phyloP scores from a whole-genome alignment of 176 grass and related monocot genomes.

The Zoysia japonica region DNA sequence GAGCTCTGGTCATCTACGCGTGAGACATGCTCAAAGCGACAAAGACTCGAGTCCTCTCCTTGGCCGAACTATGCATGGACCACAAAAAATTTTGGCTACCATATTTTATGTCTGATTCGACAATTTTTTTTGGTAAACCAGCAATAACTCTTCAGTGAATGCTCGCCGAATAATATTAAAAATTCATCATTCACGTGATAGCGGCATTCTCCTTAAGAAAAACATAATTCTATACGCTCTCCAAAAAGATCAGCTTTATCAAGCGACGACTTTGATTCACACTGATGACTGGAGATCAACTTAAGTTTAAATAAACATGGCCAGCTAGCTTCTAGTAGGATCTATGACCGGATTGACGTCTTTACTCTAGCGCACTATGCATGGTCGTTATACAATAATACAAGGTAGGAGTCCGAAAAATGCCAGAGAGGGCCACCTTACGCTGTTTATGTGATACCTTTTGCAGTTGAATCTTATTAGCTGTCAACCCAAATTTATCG shows the following conservation, averaged over 20 bases:
- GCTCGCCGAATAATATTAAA: not conserved
- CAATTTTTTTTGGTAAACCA: not conserved
- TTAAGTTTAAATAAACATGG: not conserved
- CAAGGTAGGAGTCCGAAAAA: not conserved
- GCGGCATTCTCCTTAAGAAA: not conserved
- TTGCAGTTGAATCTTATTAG: too few relatives aligned
- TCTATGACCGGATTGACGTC: not conserved
- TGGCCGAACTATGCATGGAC: too few relatives aligned
- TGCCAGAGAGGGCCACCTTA: not conserved
- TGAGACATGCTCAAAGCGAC: too few relatives aligned
- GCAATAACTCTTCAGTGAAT: not conserved
- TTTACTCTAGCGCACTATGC: not conserved
- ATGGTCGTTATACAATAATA: not conserved
- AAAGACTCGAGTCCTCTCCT: too few relatives aligned
- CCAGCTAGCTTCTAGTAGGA: not conserved
- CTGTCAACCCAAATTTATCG: too few relatives aligned
- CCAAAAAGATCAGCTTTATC: not conserved
- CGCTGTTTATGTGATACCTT: not conserved
- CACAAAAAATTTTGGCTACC: not conserved
- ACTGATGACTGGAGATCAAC: not conserved
- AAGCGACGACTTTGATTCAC: not conserved
- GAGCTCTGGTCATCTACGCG: too few relatives aligned
- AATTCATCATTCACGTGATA: not conserved
- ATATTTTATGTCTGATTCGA: not conserved
- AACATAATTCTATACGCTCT: not conserved